Percentiles rank a stretch among this genome's conserved stretches.
phyloP scores from a whole-genome alignment of 2,329 filamentous ascomycete species.

The Epichloe sibirici region DNA sequence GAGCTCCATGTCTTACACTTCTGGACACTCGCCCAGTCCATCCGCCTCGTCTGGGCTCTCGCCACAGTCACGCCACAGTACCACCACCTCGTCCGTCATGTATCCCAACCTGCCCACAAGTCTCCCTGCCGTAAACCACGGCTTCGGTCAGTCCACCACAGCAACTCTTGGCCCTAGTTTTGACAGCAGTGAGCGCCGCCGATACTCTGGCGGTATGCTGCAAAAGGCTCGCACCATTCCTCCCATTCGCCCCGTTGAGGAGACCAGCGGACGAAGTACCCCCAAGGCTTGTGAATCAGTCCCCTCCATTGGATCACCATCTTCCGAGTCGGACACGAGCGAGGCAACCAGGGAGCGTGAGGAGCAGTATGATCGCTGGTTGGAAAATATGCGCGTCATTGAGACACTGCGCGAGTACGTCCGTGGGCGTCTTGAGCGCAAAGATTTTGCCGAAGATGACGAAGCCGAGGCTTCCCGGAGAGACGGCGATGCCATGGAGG shows the following conservation, averaged over 20 bases:
- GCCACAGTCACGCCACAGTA: slow-evolving; percentile 50
- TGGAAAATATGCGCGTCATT: slow-evolving; percentile 53
- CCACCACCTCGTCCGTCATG: slow-evolving; percentile 47
- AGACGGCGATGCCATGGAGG: slow-evolving; percentile 24
- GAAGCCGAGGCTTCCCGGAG: slow-evolving; percentile 9
- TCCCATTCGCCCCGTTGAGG: slow-evolving; percentile 24
- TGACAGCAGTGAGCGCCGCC: slow-evolving; percentile 49
- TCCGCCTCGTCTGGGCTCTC: slow-evolving; percentile 56
- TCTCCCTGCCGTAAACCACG: slow-evolving; percentile 52
- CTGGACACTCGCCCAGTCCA: slow-evolving; percentile 61
- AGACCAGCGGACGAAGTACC: slow-evolving; percentile 28
- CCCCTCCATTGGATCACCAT: slow-evolving; percentile 40
- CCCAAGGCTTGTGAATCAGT: slow-evolving; percentile 32
- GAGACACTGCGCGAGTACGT: slow-evolving; percentile 49
- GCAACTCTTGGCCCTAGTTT: slow-evolving; percentile 60
- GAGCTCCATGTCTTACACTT: slow-evolving; percentile 64
- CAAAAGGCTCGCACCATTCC: slow-evolving; percentile 41
- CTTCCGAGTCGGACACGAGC: slow-evolving; percentile 40
- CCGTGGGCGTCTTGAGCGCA: slow-evolving; percentile 41
- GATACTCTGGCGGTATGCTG: slow-evolving; percentile 55
- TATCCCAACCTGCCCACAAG: slow-evolving; percentile 55
- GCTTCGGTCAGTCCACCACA: slow-evolving; percentile 57
- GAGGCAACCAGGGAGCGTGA: slow-evolving; percentile 43
- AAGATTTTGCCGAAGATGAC: slow-evolving; percentile 35
- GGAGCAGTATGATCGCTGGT: slow-evolving; percentile 51